Conservation (phyloP, 768 basidiomycete species). For the Collybia mongolica region DNA sequence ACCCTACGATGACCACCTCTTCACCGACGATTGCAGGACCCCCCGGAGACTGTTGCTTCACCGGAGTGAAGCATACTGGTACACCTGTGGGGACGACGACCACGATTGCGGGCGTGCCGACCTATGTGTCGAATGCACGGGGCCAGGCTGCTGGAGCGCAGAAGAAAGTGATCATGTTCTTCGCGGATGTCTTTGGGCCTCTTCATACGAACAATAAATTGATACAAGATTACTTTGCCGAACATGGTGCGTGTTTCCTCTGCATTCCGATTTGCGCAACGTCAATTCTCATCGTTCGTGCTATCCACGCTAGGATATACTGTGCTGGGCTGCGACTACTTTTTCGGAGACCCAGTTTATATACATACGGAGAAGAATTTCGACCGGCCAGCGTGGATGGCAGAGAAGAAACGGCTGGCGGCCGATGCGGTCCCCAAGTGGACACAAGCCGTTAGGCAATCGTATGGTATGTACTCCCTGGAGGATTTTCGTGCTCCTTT, state of each 20-base stretch:
- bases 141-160: conserved; percentile 8
- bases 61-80: conserved; percentile 51
- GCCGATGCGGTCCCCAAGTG: conserved; percentile 43
- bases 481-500: neutral
- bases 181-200: conserved; percentile 60
- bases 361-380: conserved; percentile 35
- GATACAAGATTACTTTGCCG: conserved; percentile 64
- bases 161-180: conserved; percentile 54
- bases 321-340: conserved; percentile 63
- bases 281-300: neutral
- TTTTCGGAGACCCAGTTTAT: conserved; percentile 55
- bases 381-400: conserved; percentile 41
- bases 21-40: conserved; percentile 39
- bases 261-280: neutral
- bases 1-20: conserved; percentile 5
- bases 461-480: conserved; percentile 35
- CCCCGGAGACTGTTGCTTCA: conserved; percentile 53
- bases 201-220: conserved; percentile 58
- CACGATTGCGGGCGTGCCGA: conserved; percentile 41
- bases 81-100: conserved; percentile 40
- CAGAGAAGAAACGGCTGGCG: conserved; percentile 32
- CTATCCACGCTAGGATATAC: conserved; percentile 41
- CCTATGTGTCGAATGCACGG: conserved; percentile 53
- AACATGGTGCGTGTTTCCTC: conserved; percentile 39
- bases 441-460: conserved; percentile 47